Base-by-base conservation (phyloP, 1,284 basidiomycete species). In the Kalmanozyma brasiliensis region DNA sequence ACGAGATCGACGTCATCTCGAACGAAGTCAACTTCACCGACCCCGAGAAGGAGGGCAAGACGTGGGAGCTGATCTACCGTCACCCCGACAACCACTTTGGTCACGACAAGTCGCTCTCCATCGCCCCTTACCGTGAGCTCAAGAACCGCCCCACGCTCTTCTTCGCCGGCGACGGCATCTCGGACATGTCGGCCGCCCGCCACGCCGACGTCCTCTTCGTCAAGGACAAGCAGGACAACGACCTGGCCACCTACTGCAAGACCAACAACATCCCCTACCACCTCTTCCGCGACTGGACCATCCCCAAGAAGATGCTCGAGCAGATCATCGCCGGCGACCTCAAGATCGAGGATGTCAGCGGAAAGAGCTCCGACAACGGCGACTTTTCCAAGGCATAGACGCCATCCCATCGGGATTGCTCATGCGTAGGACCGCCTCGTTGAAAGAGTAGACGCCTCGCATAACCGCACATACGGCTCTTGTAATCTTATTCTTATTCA, bases 151-250 rank as follows among this genome's bases (percentile, higher is more conserved):
- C 79, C 11, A 69, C 74, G 8, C 68, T 81, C 46, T 79, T 80
- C 77, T 81, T 81, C 43, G 79, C 79, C 43, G 79, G 79, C 43
- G 79, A 81, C 49, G 79, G 79, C 32, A 79, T 81, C 49, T 80
- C 78, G 38, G 79, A 81, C 76, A 81, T 81, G 78, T 78, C 76
- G 19, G 79, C 79, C 13, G 79, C 79, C 1, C 69, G 76, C n/a
- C 79, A 81, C 68, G 79, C 79, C 29, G 79, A 81, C 41, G 76
- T 80, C 3, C 71, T 81, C 40, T 81, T 80, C 35, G 79, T 81
- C 43, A 81, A 81, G 73, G 77, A 81, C 63, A 78, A 79, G 75
- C 32, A 79, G 67, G 79, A 81, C 70, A 81, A 81, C 62, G 78
- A 81, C 42, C 65, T 81, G 14, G 78, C 76, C 40, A 74, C 64